These are phyloP conservation scores for Lathyrus aphaca DNA, from an alignment of 306 rosid species.

Conservation along the genomic window DNA sequence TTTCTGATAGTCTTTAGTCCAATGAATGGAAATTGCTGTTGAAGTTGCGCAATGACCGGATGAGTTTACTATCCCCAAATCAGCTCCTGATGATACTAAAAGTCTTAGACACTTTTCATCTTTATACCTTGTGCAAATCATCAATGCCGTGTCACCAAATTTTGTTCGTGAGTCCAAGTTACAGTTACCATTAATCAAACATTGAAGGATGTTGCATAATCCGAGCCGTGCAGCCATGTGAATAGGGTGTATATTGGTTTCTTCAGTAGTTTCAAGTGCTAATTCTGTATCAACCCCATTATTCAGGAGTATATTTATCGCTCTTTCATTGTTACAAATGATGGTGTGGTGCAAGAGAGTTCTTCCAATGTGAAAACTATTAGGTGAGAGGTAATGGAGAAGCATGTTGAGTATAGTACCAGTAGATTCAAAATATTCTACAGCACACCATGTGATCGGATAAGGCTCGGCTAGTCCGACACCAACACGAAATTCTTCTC, in stretches of 20 bases:
- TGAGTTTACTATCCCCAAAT: conserved; percentile 54
- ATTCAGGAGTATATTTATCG: conserved; percentile 40
- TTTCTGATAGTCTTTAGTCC: conserved; percentile 49
- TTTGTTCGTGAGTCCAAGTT: conserved; percentile 53
- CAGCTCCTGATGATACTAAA: conserved; percentile 62
- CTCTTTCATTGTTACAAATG: conserved; percentile 55
- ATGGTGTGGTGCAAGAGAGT: conserved; percentile 70
- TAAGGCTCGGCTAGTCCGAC: conserved; percentile 75
- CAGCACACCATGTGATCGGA: conserved; percentile 71
- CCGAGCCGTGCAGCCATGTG: conserved; percentile 59
- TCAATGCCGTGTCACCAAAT: conserved; percentile 56
- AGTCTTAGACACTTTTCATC: conserved; percentile 52
- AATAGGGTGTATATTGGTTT: conserved; percentile 45
- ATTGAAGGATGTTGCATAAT: conserved; percentile 41
- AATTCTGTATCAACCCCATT: conserved; percentile 46
- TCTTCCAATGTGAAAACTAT: conserved; percentile 59
- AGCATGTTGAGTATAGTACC: conserved; percentile 61
- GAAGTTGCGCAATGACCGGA: conserved; percentile 53
- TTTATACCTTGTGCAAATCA: conserved; percentile 52
- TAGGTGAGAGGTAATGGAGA: conserved; percentile 48
- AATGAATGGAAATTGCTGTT: conserved; percentile 44
- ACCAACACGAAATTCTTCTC: conserved; percentile 73
- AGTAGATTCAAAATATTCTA: conserved; percentile 68
- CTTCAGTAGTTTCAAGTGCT: conserved; percentile 41
- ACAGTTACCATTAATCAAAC: conserved; percentile 44